Conservation (phyloP, 2,329 filamentous ascomycete genomes). For the Huntiella abstrusa region DNA sequence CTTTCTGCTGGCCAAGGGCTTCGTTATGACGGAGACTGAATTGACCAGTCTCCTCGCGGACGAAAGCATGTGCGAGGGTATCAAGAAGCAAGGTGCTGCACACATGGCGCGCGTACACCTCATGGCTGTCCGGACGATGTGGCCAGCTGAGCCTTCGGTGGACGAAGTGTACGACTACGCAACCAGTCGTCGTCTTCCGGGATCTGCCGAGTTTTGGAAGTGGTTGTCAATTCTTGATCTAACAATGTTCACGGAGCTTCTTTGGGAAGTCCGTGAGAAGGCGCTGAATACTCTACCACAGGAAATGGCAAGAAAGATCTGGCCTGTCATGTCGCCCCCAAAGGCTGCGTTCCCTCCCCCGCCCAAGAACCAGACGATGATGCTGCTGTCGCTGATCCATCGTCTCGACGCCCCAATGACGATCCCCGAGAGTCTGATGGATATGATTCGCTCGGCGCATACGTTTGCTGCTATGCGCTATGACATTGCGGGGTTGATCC, state of each 20-base stretch:
- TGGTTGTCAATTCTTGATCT: conserved; percentile 1
- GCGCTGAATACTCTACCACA: conserved; percentile 4
- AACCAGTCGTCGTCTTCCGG: conserved; percentile 5
- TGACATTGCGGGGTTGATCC: conserved; percentile 3
- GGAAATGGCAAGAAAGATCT: neutral
- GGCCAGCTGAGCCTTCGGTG: neutral
- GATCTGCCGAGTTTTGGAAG: conserved; percentile 5
- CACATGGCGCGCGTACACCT: too few species aligned
- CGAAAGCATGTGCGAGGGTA: too few species aligned
- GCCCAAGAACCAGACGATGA: neutral
- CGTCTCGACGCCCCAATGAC: neutral
- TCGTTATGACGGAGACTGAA: neutral
- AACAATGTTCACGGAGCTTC: conserved; percentile 3
- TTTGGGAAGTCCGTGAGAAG: conserved; percentile 10
- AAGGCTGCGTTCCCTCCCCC: conserved; percentile 2
- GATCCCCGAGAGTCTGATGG: conserved; percentile 1
- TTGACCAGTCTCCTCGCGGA: too few species aligned
- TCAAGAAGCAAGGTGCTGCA: too few species aligned
- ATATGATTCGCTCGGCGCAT: neutral
- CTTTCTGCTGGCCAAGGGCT: neutral
- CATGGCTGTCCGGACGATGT: conserved; percentile 4
- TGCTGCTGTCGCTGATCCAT: conserved; percentile 5
- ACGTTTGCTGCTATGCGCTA: conserved; percentile 6
- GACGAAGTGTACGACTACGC: conserved; percentile 5
- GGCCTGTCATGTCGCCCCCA: conserved; percentile 10